These are phyloP conservation scores for Mortierella sp. DNA, from an alignment of 371 early-diverging fungal genomes.

Conservation along the genomic window DNA sequence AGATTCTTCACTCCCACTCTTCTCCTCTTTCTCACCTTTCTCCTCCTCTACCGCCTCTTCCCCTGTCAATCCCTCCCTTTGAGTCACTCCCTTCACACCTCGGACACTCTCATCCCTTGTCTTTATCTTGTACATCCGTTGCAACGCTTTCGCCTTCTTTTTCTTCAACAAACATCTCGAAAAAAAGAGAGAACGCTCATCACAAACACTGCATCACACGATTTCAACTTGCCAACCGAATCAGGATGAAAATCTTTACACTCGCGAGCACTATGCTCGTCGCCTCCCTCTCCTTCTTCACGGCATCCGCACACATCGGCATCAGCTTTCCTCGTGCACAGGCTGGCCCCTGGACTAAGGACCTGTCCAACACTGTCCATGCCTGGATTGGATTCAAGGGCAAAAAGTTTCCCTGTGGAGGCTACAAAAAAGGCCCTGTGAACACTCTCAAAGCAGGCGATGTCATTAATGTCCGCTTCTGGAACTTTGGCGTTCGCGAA, in stretches of 20 bases:
- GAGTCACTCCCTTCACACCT: too few relatives aligned
- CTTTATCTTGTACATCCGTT: not conserved
- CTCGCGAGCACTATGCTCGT: constrained; percentile 15
- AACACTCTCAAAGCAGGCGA: constrained; percentile 34
- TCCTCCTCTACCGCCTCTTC: too few relatives aligned
- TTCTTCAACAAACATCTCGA: too few relatives aligned
- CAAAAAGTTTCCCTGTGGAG: constrained; percentile 29
- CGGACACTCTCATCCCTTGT: too few relatives aligned
- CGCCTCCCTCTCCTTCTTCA: constrained; percentile 15
- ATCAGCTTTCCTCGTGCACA: constrained; percentile 22
- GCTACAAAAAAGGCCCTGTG: constrained; percentile 23
- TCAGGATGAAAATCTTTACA: constrained; percentile 13
- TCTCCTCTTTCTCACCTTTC: too few relatives aligned
- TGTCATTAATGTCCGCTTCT: constrained; percentile 25
- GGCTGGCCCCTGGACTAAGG: constrained; percentile 31
- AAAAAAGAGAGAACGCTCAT: too few relatives aligned
- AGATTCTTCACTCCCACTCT: too few relatives aligned
- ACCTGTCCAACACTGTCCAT: constrained; percentile 13
- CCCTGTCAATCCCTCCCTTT: too few relatives aligned
- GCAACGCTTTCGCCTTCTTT: not conserved
- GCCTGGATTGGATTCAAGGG: constrained; percentile 30
- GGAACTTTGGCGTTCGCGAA: constrained; percentile 19
- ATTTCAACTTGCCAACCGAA: too few relatives aligned
- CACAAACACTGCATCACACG: too few relatives aligned
- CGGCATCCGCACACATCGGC: constrained; percentile 25